Evolutionary conservation across 805 yeast species (phyloP).

Genomic region (Metschnikowia lochheadii): DNA sequence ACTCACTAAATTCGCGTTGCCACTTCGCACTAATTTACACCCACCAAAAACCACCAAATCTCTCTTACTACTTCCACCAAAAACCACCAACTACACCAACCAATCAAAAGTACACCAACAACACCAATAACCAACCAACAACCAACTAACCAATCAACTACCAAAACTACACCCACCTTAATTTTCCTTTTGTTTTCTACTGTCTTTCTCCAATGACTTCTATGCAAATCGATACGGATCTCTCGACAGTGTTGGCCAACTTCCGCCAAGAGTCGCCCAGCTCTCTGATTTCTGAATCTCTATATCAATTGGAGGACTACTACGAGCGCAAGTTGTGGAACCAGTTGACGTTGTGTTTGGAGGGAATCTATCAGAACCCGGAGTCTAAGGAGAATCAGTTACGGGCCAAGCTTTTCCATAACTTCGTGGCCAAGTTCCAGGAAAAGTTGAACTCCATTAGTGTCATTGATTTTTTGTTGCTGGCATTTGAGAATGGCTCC

Average conservation of each 20-base stretch:
- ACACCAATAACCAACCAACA: too few species aligned
- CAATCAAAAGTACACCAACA: too few species aligned
- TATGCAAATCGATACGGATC: conserved; percentile 40
- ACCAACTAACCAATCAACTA: too few species aligned
- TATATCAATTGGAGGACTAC: conserved; percentile 72
- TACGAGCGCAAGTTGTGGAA: conserved; percentile 93
- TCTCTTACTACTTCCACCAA: background rate
- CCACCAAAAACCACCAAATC: too few species aligned
- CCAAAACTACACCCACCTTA: too few species aligned
- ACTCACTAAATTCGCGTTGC: too few species aligned
- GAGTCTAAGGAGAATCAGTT: conserved; percentile 42
- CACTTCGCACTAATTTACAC: too few species aligned
- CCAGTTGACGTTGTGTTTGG: conserved; percentile 73
- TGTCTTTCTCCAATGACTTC: conserved; percentile 16
- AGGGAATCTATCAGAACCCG: conserved; percentile 55
- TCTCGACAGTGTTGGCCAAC: conserved; percentile 48
- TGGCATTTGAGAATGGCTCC: conserved; percentile 34
- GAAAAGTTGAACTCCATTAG: conserved; percentile 75
- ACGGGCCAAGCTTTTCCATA: conserved; percentile 63
- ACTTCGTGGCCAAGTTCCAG: conserved; percentile 63
- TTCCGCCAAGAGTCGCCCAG: conserved; percentile 62
- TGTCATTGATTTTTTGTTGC: conserved; percentile 69
- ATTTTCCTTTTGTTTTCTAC: too few species aligned
- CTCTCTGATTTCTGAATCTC: conserved; percentile 54
- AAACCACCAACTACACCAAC: too few species aligned